Percentiles rank a stretch among this genome's conserved stretches.
Conservation (phyloP, 176 grass and related monocot species). For the Stipa capillata region DNA sequence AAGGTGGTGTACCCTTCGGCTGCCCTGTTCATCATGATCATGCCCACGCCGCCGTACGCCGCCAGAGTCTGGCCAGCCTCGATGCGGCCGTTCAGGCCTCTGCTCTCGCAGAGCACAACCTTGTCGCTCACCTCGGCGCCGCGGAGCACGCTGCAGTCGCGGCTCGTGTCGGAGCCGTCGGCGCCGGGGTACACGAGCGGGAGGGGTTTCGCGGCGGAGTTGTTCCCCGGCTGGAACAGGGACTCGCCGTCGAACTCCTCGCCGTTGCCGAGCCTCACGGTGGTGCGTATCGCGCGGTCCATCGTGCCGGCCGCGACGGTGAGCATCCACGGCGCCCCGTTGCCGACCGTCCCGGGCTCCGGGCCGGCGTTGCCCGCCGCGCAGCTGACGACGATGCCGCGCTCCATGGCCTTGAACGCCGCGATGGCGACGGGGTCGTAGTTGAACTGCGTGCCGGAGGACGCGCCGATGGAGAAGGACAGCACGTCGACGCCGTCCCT, state of each 20-base stretch:
- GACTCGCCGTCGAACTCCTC: conserved; percentile 73
- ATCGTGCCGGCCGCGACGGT: conserved; percentile 61
- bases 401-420: conserved; percentile 61
- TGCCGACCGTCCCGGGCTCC: background rate
- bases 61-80: conserved; percentile 40
- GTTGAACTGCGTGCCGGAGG: conserved; percentile 57
- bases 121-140: conserved; percentile 43
- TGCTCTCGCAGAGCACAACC: conserved; percentile 59
- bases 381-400: conserved; percentile 73
- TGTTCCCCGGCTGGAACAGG: conserved; percentile 43
- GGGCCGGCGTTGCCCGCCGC: conserved; percentile 64
- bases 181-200: conserved; percentile 48
- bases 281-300: conserved; percentile 59
- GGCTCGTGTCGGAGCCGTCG: conserved; percentile 26
- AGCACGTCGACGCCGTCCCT: conserved; percentile 67
- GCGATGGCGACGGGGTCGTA: conserved; percentile 71
- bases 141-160: conserved; percentile 58
- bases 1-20: conserved; percentile 52
- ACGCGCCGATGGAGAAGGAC: conserved; percentile 72
- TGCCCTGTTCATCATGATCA: conserved; percentile 53
- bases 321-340: too few relatives aligned
- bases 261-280: conserved; percentile 58
- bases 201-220: conserved; percentile 7
- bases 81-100: conserved; percentile 35
- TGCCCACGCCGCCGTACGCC: conserved; percentile 43